These are phyloP conservation scores for Elsinoe necatrix DNA, from an alignment of 2,329 filamentous ascomycete species.

Conservation along the genomic window DNA sequence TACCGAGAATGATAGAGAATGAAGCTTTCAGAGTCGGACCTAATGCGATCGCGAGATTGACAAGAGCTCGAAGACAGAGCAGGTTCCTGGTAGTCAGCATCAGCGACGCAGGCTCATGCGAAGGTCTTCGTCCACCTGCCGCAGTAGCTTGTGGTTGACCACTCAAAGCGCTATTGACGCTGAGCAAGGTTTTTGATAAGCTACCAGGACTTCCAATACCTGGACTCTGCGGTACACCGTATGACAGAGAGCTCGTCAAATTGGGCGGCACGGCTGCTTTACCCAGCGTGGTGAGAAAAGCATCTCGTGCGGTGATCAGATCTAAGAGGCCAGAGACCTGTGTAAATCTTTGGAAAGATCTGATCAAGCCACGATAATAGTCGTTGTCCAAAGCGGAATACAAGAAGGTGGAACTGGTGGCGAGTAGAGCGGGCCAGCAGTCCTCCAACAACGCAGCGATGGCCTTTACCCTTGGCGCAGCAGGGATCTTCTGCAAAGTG, in stretches of 20 bases:
- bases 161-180: constrained; percentile 61
- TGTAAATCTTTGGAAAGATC: constrained; percentile 89
- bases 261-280: constrained; percentile 90
- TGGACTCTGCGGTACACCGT: constrained; percentile 22
- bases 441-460: constrained; percentile 78
- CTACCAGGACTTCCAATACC: constrained; percentile 49
- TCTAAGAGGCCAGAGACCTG: constrained; percentile 87
- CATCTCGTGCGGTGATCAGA: constrained; percentile 78
- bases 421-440: constrained; percentile 92
- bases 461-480: constrained; percentile 61
- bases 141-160: constrained; percentile 41
- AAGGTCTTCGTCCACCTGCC: constrained; percentile 53
- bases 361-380: constrained; percentile 84
- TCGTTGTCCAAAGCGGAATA: constrained; percentile 87
- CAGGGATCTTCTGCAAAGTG: constrained; percentile 61
- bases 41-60: constrained; percentile 93
- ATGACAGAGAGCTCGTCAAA: constrained; percentile 36
- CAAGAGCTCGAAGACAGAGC: constrained; percentile 75
- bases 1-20: constrained; percentile 88
- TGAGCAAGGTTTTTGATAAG: constrained; percentile 62
- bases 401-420: constrained; percentile 89
- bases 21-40: constrained; percentile 77
- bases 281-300: constrained; percentile 84
- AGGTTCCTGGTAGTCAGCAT: constrained; percentile 81
- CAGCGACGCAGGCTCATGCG: constrained; percentile 43